Conservation (phyloP, 1,139 yeast species). For the Yamadazyma epiphylla region DNA sequence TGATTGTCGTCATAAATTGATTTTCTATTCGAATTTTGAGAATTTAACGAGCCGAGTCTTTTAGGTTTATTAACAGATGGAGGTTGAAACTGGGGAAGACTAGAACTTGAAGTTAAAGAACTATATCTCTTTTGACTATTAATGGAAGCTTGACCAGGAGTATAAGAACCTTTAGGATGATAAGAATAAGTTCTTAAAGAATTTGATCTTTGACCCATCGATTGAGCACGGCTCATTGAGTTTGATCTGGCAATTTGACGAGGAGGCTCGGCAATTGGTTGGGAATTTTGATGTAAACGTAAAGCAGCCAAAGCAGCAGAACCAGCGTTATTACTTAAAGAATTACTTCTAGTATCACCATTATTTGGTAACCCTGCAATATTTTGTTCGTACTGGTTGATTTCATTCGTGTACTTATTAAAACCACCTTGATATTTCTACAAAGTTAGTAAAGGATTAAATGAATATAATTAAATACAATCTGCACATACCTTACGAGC, state of each 20-base stretch:
- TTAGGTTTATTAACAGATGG: slow-evolving; percentile 1
- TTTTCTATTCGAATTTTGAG: slow-evolving; percentile 5
- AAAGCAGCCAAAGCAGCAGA: slow-evolving; percentile 47
- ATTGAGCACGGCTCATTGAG: slow-evolving; percentile 12
- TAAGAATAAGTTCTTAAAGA: slow-evolving; percentile 35
- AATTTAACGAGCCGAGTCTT: slow-evolving; percentile 4
- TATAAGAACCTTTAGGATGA: slow-evolving; percentile 40
- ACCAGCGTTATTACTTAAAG: slow-evolving; percentile 29
- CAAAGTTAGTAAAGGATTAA: slow-evolving; percentile 3
- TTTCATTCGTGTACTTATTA: slow-evolving; percentile 32
- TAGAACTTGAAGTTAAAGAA: slow-evolving; percentile 10
- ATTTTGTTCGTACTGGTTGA: slow-evolving; percentile 22
- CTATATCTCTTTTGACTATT: slow-evolving; percentile 19
- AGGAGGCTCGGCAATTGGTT: slow-evolving; percentile 6
- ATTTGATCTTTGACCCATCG: slow-evolving; percentile 21
- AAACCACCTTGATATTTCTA: slow-evolving; percentile 29
- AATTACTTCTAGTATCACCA: slow-evolving; percentile 11
- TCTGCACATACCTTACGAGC: slow-evolving; percentile 12
- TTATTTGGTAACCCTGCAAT: slow-evolving; percentile 24
- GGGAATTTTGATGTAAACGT: slow-evolving; percentile 25
- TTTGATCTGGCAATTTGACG: slow-evolving; percentile 9
- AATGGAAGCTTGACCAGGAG: slow-evolving; percentile 23
- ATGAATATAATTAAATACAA: not conserved
- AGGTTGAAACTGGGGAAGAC: slow-evolving; percentile 4
- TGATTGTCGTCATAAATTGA: slow-evolving; percentile 10